Evolutionary conservation across 2,329 filamentous ascomycete species (phyloP).

Genomic region (Ceratocystis albifundus): DNA sequence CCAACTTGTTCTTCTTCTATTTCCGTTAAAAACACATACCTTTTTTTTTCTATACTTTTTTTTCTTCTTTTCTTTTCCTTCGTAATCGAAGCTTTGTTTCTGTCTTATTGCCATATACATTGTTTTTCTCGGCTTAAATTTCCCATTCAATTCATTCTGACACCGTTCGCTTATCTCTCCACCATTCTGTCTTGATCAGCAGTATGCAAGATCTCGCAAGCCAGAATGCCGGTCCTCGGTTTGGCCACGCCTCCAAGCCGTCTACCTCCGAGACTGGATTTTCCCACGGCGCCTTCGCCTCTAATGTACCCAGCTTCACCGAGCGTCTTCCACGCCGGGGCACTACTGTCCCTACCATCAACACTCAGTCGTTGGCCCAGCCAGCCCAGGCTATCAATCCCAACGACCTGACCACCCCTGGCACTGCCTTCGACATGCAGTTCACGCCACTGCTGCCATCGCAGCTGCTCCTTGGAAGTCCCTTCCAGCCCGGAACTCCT

Average conservation of each 20-base stretch:
- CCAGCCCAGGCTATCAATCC: conserved; percentile 37
- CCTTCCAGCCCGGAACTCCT: conserved; percentile 90
- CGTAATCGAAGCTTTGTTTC: background rate
- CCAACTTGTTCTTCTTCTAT: background rate
- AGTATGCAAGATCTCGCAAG: conserved; percentile 79
- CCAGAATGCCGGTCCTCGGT: conserved; percentile 50
- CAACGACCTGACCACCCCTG: conserved; percentile 72
- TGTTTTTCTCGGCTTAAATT: background rate
- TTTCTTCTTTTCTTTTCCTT: conserved; percentile 12
- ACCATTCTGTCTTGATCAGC: conserved; percentile 40
- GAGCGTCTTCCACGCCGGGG: conserved; percentile 74
- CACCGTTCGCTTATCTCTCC: background rate
- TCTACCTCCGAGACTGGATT: conserved; percentile 78
- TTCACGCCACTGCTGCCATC: conserved; percentile 93
- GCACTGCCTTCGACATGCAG: conserved; percentile 91
- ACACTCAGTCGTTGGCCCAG: conserved; percentile 58
- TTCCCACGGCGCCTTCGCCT: conserved; percentile 83
- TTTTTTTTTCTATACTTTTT: background rate
- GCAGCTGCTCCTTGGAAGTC: conserved; percentile 85
- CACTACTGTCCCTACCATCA: conserved; percentile 81
- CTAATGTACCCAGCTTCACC: conserved; percentile 72
- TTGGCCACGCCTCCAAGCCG: conserved; percentile 66
- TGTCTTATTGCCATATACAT: conserved; percentile 6
- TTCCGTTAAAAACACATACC: background rate
- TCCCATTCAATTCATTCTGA: background rate